Conservation (phyloP, 2,329 filamentous ascomycete species). For the Sordariomycetes sp. region DNA sequence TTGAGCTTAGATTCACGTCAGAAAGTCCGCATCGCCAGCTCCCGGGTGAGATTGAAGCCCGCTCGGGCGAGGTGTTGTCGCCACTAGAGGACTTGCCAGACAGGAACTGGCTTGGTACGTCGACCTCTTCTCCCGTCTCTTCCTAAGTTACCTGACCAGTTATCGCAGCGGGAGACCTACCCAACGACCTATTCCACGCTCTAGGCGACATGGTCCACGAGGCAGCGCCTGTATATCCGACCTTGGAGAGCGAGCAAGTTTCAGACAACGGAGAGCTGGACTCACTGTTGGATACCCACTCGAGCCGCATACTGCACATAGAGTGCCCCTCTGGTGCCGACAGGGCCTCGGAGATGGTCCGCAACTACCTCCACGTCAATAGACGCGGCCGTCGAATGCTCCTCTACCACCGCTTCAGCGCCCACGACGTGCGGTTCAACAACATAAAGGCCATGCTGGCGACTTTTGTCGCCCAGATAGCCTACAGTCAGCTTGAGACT, state of each 20-base stretch:
- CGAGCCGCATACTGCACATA: neutral
- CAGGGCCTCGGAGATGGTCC: neutral
- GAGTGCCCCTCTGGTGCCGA: neutral
- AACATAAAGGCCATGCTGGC: neutral
- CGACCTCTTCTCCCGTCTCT: neutral
- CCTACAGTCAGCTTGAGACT: neutral
- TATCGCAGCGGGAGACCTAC: neutral
- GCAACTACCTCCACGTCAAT: neutral
- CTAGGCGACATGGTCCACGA: neutral
- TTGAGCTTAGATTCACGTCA: neutral
- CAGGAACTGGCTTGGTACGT: neutral
- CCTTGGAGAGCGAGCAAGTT: neutral
- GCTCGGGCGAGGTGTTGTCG: neutral
- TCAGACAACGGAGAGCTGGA: neutral
- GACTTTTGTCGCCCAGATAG: neutral
- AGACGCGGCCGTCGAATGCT: neutral
- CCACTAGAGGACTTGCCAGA: neutral
- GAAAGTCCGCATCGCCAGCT: neutral
- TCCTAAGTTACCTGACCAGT: neutral
- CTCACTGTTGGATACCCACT: neutral
- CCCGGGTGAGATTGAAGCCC: neutral
- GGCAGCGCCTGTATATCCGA: neutral
- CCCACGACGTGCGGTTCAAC: neutral
- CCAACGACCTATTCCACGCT: neutral
- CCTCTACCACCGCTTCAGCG: neutral